A percentile compares a stretch with the other conserved stretches of the same genome.
Conservation (phyloP, 139 green algal genomes). For the Eudorina sp. region DNA sequence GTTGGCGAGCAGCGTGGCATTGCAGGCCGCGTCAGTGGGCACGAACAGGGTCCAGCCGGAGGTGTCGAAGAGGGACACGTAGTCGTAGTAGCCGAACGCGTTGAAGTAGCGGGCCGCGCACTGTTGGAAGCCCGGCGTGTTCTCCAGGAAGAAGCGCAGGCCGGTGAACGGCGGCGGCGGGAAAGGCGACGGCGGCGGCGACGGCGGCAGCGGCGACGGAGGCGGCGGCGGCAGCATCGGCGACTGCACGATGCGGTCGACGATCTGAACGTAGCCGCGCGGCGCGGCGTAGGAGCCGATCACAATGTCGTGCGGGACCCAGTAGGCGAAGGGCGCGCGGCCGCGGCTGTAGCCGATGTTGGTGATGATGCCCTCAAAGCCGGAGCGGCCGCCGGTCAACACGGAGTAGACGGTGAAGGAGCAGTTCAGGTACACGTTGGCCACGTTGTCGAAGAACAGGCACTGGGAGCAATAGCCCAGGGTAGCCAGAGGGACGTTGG, state of each 20-base stretch:
- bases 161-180: constrained; percentile 14
- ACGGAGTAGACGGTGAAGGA: constrained; percentile 22
- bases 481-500: neutral
- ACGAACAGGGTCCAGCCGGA: constrained; percentile 40
- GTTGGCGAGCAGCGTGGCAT: neutral
- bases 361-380: neutral
- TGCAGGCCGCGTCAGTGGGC: constrained; percentile 24
- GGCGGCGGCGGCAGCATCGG: constrained; percentile 21
- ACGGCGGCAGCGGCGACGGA: constrained; percentile 31
- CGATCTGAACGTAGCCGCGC: constrained; percentile 13
- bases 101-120: neutral
- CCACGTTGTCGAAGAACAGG: neutral
- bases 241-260: constrained; percentile 41
- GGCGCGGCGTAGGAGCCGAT: neutral
- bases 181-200: constrained; percentile 13
- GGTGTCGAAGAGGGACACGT: neutral
- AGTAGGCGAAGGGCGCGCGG: constrained; percentile 7
- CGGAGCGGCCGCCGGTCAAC: constrained; percentile 6
- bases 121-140: neutral
- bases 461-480: constrained; percentile 46
- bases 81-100: constrained; percentile 9
- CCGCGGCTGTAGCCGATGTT: neutral
- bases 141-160: neutral
- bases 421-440: neutral
- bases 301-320: constrained; percentile 18